phyloP scores from a whole-genome alignment of 768 basidiomycete species.

The Tulasnella calospora region DNA sequence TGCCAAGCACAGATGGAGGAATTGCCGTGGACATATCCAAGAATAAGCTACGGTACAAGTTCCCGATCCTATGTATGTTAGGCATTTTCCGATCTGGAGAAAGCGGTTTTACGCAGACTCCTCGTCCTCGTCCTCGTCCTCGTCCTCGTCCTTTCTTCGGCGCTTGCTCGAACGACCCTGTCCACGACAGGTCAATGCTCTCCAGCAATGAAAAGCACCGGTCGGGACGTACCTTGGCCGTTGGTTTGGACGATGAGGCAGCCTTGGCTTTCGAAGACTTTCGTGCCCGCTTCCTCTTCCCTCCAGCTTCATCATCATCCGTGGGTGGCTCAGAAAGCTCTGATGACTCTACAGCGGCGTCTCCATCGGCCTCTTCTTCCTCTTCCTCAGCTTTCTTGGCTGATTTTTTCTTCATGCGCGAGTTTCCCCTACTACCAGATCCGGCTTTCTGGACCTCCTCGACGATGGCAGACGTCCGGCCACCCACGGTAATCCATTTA shows the following conservation, averaged over 20 bases:
- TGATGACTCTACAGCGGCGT: neutral
- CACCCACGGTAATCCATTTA: constrained; percentile 69
- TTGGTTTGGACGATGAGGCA: neutral
- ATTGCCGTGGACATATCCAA: neutral
- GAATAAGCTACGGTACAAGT: neutral
- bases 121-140: no score
- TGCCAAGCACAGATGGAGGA: neutral
- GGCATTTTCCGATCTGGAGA: no score
- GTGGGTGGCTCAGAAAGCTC: neutral
- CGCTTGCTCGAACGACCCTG: neutral
- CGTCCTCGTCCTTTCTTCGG: neutral
- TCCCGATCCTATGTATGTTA: no score
- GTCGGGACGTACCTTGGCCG: neutral
- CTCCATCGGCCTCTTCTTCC: neutral
- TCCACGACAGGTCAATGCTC: neutral
- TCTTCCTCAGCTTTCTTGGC: neutral
- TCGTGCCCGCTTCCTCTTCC: neutral
- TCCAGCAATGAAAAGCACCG: neutral
- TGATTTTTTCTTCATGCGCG: neutral
- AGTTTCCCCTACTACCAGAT: neutral
- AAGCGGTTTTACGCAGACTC: neutral
- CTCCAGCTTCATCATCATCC: neutral
- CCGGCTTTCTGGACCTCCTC: constrained; percentile 50
- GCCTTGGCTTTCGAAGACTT: neutral
- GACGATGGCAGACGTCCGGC: constrained; percentile 71